phyloP scores from a whole-genome alignment of 1,139 yeast species.

The Hanseniaspora uvarum region DNA sequence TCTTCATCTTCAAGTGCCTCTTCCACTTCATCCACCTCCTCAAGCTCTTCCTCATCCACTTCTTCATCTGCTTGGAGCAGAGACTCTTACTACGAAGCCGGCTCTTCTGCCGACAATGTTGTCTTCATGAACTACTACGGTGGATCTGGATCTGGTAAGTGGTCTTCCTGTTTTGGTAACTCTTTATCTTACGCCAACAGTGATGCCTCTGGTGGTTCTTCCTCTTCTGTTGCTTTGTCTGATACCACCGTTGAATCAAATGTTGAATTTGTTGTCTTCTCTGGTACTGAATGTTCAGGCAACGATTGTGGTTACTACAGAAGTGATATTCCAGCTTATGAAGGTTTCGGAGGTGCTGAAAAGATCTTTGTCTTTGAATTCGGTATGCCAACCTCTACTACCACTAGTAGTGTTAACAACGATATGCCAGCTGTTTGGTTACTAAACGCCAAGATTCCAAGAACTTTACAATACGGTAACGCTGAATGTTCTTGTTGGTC shows the following conservation, averaged over 20 bases:
- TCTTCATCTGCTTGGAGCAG: constrained; percentile 59
- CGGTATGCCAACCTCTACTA: constrained; percentile 57
- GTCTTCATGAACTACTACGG: constrained; percentile 79
- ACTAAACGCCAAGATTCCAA: constrained; percentile 85
- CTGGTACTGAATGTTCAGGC: constrained; percentile 41
- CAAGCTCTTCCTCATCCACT: constrained; percentile 31
- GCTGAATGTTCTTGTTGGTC: constrained; percentile 85
- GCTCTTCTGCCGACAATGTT: constrained; percentile 49
- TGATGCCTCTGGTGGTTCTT: constrained; percentile 62
- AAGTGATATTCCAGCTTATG: constrained; percentile 77
- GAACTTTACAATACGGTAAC: constrained; percentile 81
- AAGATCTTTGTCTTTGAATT: constrained; percentile 87
- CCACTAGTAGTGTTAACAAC: constrained; percentile 39
- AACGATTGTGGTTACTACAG: constrained; percentile 82
- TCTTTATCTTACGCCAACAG: constrained; percentile 71
- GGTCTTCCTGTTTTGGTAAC: constrained; percentile 77
- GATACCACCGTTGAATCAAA: constrained; percentile 60
- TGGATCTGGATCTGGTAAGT: constrained; percentile 73
- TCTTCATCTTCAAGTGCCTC: constrained; percentile 28
- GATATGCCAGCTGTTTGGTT: constrained; percentile 98
- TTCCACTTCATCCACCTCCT: constrained; percentile 28
- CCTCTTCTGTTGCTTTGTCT: constrained; percentile 49
- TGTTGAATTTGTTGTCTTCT: constrained; percentile 67
- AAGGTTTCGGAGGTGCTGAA: constrained; percentile 70
- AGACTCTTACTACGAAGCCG: constrained; percentile 60